Evolutionary conservation across 1,139 yeast species (phyloP).

Genomic region (Suhomyces panamericanus): DNA sequence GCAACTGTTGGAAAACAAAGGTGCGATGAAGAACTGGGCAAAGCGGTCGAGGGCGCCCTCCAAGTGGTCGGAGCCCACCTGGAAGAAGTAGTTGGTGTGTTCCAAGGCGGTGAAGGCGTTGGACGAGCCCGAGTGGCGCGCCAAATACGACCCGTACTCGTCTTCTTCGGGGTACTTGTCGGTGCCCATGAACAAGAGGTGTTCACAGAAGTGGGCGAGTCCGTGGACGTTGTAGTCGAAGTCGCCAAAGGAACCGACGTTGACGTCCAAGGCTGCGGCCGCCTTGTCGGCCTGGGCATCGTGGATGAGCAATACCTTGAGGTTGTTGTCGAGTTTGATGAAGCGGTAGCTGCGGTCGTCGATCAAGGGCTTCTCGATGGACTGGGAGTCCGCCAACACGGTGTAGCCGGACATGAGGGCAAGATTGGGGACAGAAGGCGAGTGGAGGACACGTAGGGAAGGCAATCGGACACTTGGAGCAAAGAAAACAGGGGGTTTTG

Average conservation of each 20-base stretch:
- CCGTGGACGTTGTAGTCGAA: slow-evolving; percentile 71
- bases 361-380: slow-evolving; percentile 57
- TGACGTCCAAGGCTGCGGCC: slow-evolving; percentile 90
- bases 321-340: slow-evolving; percentile 59
- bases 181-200: slow-evolving; percentile 95
- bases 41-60: slow-evolving; percentile 91
- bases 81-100: slow-evolving; percentile 90
- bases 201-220: slow-evolving; percentile 96
- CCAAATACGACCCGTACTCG: slow-evolving; percentile 75
- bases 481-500: neutral
- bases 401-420: slow-evolving; percentile 8
- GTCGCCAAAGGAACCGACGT: slow-evolving; percentile 87
- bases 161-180: slow-evolving; percentile 87
- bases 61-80: slow-evolving; percentile 70
- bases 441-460: neutral
- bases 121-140: slow-evolving; percentile 64
- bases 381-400: slow-evolving; percentile 15
- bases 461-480: neutral
- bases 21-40: slow-evolving; percentile 86
- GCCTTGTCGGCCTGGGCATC: slow-evolving; percentile 88
- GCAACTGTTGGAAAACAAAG: slow-evolving; percentile 76
- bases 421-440: neutral
- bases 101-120: slow-evolving; percentile 90
- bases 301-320: slow-evolving; percentile 74
- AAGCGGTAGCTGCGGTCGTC: slow-evolving; percentile 79